Percentiles rank a stretch among this genome's conserved stretches.
Conservation (phyloP, 169 alveolate species). For the Miamiensis avidus region DNA sequence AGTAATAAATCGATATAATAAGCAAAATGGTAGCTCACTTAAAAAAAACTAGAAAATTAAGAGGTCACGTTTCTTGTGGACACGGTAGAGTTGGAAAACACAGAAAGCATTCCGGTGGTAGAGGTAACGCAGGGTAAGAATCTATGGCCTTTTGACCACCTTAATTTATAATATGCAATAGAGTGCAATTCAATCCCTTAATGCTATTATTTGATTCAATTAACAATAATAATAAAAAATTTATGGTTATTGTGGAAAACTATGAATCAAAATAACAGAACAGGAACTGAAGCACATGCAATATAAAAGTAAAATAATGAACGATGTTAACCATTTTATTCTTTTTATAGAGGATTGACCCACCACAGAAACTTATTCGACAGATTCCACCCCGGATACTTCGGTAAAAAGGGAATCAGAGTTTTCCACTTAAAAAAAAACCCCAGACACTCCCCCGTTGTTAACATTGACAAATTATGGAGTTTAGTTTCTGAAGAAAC, state of each 20-base stretch:
- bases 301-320: not conserved
- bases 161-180: no score
- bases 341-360: conserved; percentile 18
- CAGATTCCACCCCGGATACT: conserved; percentile 99
- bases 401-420: conserved; percentile 99
- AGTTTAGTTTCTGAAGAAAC: conserved; percentile 94
- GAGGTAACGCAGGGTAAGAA: conserved; percentile 45
- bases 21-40: conserved; percentile 82
- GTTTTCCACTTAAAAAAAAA: conserved; percentile 94
- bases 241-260: no score
- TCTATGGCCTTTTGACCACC: not conserved
- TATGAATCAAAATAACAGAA: no score
- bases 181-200: no score
- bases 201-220: not conserved
- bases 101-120: conserved; percentile 69
- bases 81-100: conserved; percentile 99
- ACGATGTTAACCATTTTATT: no score
- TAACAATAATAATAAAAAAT: no score
- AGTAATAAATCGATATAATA: not conserved
- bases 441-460: conserved; percentile 87
- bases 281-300: not conserved
- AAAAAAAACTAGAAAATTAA: conserved; percentile 95
- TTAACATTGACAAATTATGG: conserved; percentile 96
- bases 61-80: conserved; percentile 99
- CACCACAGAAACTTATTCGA: conserved; percentile 96